Evolutionary conservation across 1,284 basidiomycete genomes (phyloP), one percentile per base, ranked within the genome.

Genomic region (Pholiota adiposa): DNA sequence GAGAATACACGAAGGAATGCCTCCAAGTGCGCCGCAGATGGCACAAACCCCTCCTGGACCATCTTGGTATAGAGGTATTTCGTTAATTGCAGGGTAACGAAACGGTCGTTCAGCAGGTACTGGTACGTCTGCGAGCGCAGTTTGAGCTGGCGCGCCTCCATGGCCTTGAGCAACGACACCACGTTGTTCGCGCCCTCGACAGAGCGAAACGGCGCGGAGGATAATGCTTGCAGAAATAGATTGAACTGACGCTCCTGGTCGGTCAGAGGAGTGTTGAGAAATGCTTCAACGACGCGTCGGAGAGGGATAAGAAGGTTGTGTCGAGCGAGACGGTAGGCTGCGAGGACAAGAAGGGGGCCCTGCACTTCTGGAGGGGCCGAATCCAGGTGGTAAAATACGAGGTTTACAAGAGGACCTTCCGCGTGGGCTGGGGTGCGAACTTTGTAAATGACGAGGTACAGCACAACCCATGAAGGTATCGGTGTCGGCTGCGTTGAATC

Each of bases 211-310:
- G 80, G 74, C 43, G 79, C 75, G 59, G 71, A 68, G 0, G 83
- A 73, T 41, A 89, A 70, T 2, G 83, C 77, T 40, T 79, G 80
- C 7, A 90, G 79, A 51, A 90, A 71, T 48, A 82, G 75, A 62
- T 87, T 84, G 73, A 83, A 84, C 62, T 87, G 77, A 34, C 78
- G 72, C 0, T 72, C 58, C 0, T 72, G 71, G 41, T 74, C 59
- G 16, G 65, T 60, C 9, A 79, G 65, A 9, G 76, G 70, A 12
- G 75, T 70, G 5, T 69, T 67, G 8, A 86, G 74, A 62, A 88
- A 85, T 1, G 71, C 66, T 56, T 79, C 61, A 44, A 86, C 64
- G 58, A 86, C 51, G 51, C 70, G 67, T 46, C 75, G 75, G 60
- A 88, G 69, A 16, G 81, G 72, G 11, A 75, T 61, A 49, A 81